A percentile compares a stretch with the other conserved stretches of the same genome.
These are phyloP conservation scores for Carex arenaria DNA, from an alignment of 202 grass and related monocot genomes.

Conservation along the genomic window DNA sequence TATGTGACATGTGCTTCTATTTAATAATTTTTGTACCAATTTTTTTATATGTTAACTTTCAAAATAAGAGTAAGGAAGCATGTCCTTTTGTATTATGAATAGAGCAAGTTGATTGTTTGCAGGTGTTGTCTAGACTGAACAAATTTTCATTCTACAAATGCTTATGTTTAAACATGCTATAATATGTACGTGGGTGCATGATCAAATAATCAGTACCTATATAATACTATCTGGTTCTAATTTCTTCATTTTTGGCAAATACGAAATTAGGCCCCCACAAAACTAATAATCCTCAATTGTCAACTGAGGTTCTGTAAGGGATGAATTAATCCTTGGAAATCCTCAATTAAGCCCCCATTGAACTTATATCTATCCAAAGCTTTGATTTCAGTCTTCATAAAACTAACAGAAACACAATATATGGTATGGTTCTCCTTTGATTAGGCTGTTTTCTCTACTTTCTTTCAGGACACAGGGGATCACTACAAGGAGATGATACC, in stretches of 20 bases:
- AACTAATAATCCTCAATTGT: not conserved
- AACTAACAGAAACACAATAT: not conserved
- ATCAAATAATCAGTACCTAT: not conserved
- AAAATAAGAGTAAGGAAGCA: no score
- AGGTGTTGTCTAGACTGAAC: no score
- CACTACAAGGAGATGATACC: constrained; percentile 81
- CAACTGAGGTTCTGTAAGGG: not conserved
- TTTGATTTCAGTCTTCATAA: not conserved
- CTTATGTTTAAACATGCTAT: not conserved
- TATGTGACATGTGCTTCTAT: not conserved
- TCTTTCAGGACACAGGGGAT: not conserved
- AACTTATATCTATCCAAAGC: not conserved
- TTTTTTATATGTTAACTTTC: no score
- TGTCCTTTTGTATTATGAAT: no score
- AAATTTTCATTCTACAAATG: not conserved
- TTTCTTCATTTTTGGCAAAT: not conserved
- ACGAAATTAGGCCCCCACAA: not conserved
- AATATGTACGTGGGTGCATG: not conserved
- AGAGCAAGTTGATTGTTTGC: no score
- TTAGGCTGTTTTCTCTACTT: not conserved
- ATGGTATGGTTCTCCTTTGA: not conserved
- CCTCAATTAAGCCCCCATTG: not conserved
- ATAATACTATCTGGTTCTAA: not conserved
- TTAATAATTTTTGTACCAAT: no score
- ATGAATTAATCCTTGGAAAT: not conserved